Evolutionary conservation across 495 filamentous ascomycete species (phyloP).

Genomic region (Arthonia radiata): DNA sequence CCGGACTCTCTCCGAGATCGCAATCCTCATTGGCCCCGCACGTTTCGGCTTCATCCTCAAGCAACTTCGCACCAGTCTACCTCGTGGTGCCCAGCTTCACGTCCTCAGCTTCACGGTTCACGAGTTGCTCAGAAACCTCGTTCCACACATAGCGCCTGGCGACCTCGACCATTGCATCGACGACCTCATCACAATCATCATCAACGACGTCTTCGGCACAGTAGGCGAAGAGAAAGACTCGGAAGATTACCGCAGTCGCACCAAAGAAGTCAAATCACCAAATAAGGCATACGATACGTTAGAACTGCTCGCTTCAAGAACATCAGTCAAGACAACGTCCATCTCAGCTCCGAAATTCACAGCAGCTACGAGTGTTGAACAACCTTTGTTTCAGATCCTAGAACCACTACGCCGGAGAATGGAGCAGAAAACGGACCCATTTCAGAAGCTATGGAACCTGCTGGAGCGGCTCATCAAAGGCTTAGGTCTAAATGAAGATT

Average conservation of each 20-base stretch:
- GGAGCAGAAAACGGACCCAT: too few species aligned
- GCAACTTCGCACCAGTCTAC: constrained; percentile 60
- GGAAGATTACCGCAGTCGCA: constrained; percentile 78
- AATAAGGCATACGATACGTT: constrained; percentile 96
- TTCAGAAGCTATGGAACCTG: too few species aligned
- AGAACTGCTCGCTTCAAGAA: constrained; percentile 65
- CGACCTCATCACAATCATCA: constrained; percentile 56
- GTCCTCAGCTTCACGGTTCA: constrained; percentile 89
- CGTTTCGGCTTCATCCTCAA: constrained; percentile 87
- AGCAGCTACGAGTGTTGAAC: too few species aligned
- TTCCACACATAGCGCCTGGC: constrained; percentile 51
- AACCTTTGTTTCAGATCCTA: too few species aligned
- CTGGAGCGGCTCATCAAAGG: too few species aligned
- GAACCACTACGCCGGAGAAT: too few species aligned
- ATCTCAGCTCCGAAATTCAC: too few species aligned
- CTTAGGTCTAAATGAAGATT: too few species aligned
- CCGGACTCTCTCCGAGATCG: constrained; percentile 64
- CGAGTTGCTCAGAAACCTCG: constrained; percentile 56
- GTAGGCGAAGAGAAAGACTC: constrained; percentile 95
- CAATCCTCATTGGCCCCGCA: constrained; percentile 47
- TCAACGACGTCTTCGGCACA: constrained; percentile 95
- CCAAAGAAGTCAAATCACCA: constrained; percentile 80
- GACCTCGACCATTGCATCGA: constrained; percentile 72
- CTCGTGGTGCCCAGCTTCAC: constrained; percentile 74
- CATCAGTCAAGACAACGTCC: constrained; percentile 49